Conservation (phyloP, 2,329 filamentous ascomycete species). For the Epichloe gansuensis region DNA sequence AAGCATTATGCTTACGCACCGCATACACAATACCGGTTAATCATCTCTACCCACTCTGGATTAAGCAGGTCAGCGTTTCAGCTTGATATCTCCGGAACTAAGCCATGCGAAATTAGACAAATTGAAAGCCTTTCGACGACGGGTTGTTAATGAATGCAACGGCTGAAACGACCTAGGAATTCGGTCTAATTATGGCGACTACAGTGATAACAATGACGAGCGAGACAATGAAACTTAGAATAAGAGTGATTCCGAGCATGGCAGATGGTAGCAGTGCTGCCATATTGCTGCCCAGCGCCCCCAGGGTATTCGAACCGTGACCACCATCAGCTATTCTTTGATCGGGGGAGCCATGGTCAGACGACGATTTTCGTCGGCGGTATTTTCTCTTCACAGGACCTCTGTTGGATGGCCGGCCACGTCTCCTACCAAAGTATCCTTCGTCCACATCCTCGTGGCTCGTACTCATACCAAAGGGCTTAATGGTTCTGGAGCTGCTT, state of each 20-base stretch:
- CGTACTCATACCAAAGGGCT: conserved; percentile 13
- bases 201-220: no score
- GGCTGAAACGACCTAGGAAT: no score
- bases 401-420: conserved; percentile 8
- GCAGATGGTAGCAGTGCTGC: conserved; percentile 23
- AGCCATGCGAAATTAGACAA: no score
- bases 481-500: conserved; percentile 18
- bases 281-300: conserved; percentile 19
- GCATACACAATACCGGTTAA: no score
- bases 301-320: conserved; percentile 3
- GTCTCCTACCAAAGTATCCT: conserved; percentile 18
- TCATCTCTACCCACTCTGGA: no score
- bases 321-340: conserved; percentile 7
- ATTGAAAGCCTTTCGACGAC: no score
- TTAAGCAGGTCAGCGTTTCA: no score
- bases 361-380: conserved; percentile 6
- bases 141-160: no score
- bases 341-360: conserved; percentile 8
- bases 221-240: no score
- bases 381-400: conserved; percentile 16
- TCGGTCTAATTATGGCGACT: no score
- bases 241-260: conserved; percentile 20
- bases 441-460: conserved; percentile 12
- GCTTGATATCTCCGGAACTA: no score
- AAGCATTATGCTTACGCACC: no score